These are phyloP conservation scores for Aspergillus sp. DNA, from an alignment of 2,329 filamentous ascomycete genomes.

Conservation along the genomic window DNA sequence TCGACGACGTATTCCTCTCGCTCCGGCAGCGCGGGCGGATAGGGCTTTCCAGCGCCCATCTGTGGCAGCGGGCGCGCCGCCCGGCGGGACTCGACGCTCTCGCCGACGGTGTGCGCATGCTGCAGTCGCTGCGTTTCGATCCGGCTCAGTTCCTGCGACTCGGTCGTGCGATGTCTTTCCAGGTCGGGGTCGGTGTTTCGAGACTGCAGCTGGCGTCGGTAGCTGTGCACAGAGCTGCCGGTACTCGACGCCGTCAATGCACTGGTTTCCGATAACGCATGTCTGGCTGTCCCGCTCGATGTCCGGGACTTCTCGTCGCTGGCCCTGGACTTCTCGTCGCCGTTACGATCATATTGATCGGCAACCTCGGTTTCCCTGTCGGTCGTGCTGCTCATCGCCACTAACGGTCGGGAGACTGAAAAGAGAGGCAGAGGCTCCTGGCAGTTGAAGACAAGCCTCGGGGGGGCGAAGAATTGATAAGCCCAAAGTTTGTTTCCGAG, in stretches of 20 bases:
- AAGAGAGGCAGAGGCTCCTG: no score
- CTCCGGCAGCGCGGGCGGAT: constrained; percentile 42
- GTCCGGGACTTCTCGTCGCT: no score
- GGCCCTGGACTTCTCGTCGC: no score
- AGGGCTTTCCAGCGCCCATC: constrained; percentile 37
- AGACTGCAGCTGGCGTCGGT: constrained; percentile 17
- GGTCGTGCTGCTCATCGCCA: no score
- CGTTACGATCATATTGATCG: no score
- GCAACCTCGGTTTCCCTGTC: no score
- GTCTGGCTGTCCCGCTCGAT: background rate
- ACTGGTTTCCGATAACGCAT: constrained; percentile 2
- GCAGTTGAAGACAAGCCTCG: no score
- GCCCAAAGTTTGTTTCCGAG: no score
- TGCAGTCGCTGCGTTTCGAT: constrained; percentile 24
- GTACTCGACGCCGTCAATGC: constrained; percentile 15
- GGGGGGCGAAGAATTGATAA: no score
- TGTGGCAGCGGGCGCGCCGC: constrained; percentile 15
- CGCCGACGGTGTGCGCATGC: constrained; percentile 31
- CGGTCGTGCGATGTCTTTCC: constrained; percentile 16
- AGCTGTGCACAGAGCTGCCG: constrained; percentile 19
- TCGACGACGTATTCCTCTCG: constrained; percentile 48
- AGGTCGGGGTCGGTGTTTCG: constrained; percentile 22
- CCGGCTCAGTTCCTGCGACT: constrained; percentile 18
- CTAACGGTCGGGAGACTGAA: no score
- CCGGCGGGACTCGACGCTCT: constrained; percentile 16